Evolutionary conservation across 1,139 yeast genomes (phyloP).

Genomic region (Blastobotrys persicus): DNA sequence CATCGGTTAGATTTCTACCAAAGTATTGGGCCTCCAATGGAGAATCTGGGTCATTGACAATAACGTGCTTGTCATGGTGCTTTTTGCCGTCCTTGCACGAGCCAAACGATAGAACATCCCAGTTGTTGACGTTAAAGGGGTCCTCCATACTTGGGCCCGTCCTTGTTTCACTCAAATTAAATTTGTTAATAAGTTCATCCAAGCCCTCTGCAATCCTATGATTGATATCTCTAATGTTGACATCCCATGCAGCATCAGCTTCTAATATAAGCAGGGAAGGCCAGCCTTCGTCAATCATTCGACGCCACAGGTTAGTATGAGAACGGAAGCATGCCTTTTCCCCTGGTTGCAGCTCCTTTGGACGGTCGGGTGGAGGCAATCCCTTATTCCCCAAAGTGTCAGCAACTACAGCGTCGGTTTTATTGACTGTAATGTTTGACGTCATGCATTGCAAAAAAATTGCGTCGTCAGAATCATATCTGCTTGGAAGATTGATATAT

Average conservation of each 20-base stretch:
- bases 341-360: neutral
- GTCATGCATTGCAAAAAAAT: neutral
- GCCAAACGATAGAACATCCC: slow-evolving; percentile 12
- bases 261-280: slow-evolving; percentile 18
- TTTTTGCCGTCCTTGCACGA: slow-evolving; percentile 5
- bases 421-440: neutral
- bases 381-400: neutral
- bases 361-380: neutral
- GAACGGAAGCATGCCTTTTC: slow-evolving; percentile 9
- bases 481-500: slow-evolving; percentile 5
- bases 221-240: slow-evolving; percentile 15
- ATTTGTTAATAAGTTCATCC: slow-evolving; percentile 11
- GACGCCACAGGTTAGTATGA: slow-evolving; percentile 9
- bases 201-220: slow-evolving; percentile 17
- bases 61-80: slow-evolving; percentile 4
- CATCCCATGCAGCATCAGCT: slow-evolving; percentile 23
- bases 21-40: slow-evolving; percentile 12
- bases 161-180: neutral
- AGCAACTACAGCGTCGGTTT: slow-evolving; percentile 1
- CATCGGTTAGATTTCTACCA: slow-evolving; percentile 3
- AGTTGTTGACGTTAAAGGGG: slow-evolving; percentile 1
- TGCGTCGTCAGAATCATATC: slow-evolving; percentile 7
- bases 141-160: neutral
- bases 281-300: slow-evolving; percentile 3
- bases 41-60: slow-evolving; percentile 16